Evolutionary conservation across 441 rosid species (phyloP).

Genomic region (Cnidoscolus chayamansa): DNA sequence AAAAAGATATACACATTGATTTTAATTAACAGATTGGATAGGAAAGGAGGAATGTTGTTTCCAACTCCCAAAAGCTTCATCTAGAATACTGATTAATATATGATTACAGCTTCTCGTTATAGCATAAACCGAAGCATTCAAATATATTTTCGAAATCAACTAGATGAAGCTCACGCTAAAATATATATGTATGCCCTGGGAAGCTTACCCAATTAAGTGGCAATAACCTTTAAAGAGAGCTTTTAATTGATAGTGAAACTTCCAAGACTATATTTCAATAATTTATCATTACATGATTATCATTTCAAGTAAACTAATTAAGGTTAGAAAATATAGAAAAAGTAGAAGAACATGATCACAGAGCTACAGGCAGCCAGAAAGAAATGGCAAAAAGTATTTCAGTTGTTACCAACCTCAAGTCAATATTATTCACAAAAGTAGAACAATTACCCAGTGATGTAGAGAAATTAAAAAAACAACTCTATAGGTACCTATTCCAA

Average conservation of each 20-base stretch:
- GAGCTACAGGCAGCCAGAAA: background rate
- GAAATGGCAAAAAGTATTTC: background rate
- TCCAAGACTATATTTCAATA: background rate
- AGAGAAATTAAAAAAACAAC: constrained; percentile 15
- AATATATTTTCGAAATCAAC: background rate
- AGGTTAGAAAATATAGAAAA: background rate
- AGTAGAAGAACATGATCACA: background rate
- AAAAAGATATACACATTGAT: background rate
- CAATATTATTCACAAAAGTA: constrained; percentile 5
- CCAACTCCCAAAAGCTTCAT: background rate
- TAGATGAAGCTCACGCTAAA: background rate
- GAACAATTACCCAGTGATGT: constrained; percentile 18
- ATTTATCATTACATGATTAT: background rate
- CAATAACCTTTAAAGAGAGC: background rate
- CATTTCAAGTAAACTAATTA: background rate
- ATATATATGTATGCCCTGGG: no score
- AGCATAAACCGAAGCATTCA: background rate
- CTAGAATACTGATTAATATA: background rate
- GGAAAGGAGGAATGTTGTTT: background rate
- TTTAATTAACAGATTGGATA: background rate
- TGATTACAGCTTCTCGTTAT: background rate
- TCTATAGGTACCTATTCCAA: constrained; percentile 56
- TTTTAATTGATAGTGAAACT: background rate
- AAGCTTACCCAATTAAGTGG: background rate
- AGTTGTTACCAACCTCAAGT: background rate